phyloP scores from a whole-genome alignment of 495 filamentous ascomycete genomes.

The Penicillium malachiteum region DNA sequence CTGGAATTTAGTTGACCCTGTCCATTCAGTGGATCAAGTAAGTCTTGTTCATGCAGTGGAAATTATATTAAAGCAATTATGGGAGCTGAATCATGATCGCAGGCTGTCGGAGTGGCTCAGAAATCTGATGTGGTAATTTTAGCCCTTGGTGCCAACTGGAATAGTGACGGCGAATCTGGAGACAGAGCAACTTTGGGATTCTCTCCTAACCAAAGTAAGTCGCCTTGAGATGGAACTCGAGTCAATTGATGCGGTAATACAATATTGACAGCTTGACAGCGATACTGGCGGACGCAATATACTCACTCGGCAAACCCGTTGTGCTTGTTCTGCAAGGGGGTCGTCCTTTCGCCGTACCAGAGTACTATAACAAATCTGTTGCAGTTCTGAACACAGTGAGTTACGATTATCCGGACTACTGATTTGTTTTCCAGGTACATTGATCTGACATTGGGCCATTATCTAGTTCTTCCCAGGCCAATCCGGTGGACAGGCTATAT shows the following conservation, averaged over 20 bases:
- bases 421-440: not conserved
- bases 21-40: slow-evolving; percentile 28
- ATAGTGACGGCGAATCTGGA: slow-evolving; percentile 45
- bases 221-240: not conserved
- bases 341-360: slow-evolving; percentile 36
- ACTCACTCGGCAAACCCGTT: slow-evolving; percentile 37
- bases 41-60: not conserved
- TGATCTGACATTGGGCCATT: not conserved
- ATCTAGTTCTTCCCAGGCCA: slow-evolving; percentile 12
- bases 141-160: slow-evolving; percentile 42
- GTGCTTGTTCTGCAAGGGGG: slow-evolving; percentile 44
- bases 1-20: slow-evolving; percentile 43
- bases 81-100: not conserved
- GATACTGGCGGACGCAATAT: slow-evolving; percentile 33
- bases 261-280: not conserved
- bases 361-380: slow-evolving; percentile 7
- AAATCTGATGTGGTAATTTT: slow-evolving; percentile 41
- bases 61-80: too few relatives aligned
- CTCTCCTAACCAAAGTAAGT: slow-evolving; percentile 13
- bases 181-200: slow-evolving; percentile 38
- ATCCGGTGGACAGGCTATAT: slow-evolving; percentile 9
- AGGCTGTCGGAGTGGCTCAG: slow-evolving; percentile 33
- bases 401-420: not conserved
- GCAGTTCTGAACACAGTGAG: slow-evolving; percentile 9
- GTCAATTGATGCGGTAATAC: not conserved